A percentile compares a stretch with the other conserved stretches of the same genome.
phyloP scores from a whole-genome alignment of 192 early-diverging fungal genomes.

The Oehlia diaphana region DNA sequence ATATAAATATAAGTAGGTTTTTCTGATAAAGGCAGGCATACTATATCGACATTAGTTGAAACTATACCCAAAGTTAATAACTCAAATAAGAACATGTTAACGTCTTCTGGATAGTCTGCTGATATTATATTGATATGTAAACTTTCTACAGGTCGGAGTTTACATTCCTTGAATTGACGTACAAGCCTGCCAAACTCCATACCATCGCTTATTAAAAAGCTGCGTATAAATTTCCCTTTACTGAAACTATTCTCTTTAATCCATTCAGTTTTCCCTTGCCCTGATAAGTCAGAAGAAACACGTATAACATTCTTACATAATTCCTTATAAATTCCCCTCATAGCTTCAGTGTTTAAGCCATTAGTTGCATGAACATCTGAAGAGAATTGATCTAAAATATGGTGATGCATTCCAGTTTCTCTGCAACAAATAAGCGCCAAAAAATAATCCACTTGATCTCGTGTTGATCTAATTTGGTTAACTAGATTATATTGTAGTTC shows the following conservation, averaged over 20 bases:
- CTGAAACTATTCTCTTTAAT: constrained; percentile 1
- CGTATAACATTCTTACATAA: constrained; percentile 17
- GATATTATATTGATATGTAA: background rate
- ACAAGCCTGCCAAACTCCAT: constrained; percentile 9
- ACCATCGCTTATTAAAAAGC: constrained; percentile 23
- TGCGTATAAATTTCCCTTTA: background rate
- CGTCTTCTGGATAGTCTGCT: constrained; percentile 11
- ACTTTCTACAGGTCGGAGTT: constrained; percentile 3
- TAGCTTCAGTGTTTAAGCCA: constrained; percentile 2
- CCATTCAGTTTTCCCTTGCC: constrained; percentile 30
- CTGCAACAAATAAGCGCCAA: constrained; percentile 25
- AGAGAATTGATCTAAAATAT: constrained; percentile 29
- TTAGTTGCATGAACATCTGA: constrained; percentile 18
- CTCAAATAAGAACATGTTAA: constrained; percentile 7
- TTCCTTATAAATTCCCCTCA: constrained; percentile 15
- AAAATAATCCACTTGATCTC: background rate
- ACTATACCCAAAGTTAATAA: background rate
- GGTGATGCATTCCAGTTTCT: constrained; percentile 26
- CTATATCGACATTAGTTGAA: background rate
- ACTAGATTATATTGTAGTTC: constrained; percentile 28
- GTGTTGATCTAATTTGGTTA: background rate
- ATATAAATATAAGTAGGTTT: constrained; percentile 2
- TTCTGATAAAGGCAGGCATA: background rate
- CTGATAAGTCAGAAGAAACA: constrained; percentile 24
- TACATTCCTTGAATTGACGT: constrained; percentile 14